Base-by-base conservation (phyloP, 768 basidiomycete species). In the Hysterangium stoloniferum region DNA sequence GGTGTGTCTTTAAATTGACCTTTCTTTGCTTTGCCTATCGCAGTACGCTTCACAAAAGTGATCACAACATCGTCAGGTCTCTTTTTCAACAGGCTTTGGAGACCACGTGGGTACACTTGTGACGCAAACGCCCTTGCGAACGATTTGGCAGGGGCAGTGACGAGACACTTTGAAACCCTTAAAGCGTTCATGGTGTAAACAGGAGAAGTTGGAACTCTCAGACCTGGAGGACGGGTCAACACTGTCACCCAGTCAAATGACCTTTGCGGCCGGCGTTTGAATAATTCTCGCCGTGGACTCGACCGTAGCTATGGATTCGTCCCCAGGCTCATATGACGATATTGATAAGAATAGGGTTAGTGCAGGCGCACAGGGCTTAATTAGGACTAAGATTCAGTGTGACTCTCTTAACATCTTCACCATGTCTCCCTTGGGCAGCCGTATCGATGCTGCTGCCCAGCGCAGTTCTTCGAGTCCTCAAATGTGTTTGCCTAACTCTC, bases 1-100 rank as follows among this genome's bases (percentile, higher is more conserved):
- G 84, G 78, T 1, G 77, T 71, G 60, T 96, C 90, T 64, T 92
- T 95, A 61, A 94, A 75, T 52, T 92, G 92, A 20, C 95, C 95
- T 65, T 95, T 97, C 74, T 80, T 89, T 31, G 86, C 84, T 60
- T 73, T 80, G 22, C 90, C 88, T 56, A 91, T 74, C n/a, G 90
- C 80, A n/a, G 89, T 93, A 44, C 93, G 80, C 63, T 85, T 84
- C 11, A 88, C 90, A 58, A 87, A 88, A 2, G 87, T 89, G 53
- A 96, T 82, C 54, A 95, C 92, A 13, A 94, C 86, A 65, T 95
- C 92, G 54, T 89, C 78, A 0, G 83, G 76, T 45, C 73, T 79
- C 73, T 80, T 86, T 64, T 83, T 72, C 27, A 88, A 70, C 41
- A 89, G 62, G 6, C 71, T 69, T 29, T 73, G 54, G 28, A 76